phyloP scores from a whole-genome alignment of 306 rosid genomes.

The Oxytropis ochrocephala region DNA sequence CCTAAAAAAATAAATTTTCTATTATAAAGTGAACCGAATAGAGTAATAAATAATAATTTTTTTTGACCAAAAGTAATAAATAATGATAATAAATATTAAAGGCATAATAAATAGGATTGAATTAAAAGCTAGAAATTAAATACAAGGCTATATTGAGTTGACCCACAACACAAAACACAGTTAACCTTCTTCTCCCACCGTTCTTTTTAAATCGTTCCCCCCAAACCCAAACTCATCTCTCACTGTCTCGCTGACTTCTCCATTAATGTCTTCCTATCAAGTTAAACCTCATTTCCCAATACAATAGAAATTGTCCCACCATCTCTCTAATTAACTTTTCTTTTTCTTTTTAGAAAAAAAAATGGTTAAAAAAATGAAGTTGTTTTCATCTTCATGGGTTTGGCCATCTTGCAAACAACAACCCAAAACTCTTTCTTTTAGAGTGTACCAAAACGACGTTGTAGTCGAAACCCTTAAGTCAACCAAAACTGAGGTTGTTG shows the following conservation, averaged over 20 bases:
- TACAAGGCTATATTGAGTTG: neutral
- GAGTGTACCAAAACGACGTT: constrained; percentile 15
- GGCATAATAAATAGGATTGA: neutral
- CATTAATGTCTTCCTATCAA: constrained; percentile 35
- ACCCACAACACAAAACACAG: constrained; percentile 6
- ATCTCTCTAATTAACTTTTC: neutral
- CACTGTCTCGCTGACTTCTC: neutral
- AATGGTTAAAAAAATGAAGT: constrained; percentile 64
- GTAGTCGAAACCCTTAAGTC: constrained; percentile 46
- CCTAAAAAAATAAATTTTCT: too few species aligned
- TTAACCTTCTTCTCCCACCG: constrained; percentile 3
- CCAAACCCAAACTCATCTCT: constrained; percentile 18
- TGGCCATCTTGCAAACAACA: constrained; percentile 72
- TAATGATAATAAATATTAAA: neutral
- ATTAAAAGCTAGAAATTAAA: constrained; percentile 6
- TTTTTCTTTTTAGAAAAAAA: neutral
- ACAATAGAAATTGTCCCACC: neutral
- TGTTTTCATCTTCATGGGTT: constrained; percentile 40
- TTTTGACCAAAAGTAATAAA: too few species aligned
- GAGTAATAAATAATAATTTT: too few species aligned
- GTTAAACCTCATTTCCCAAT: neutral
- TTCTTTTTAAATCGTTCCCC: constrained; percentile 19
- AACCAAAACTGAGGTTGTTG: constrained; percentile 13
- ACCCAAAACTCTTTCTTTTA: constrained; percentile 70
- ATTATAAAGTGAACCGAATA: too few species aligned